phyloP scores from a whole-genome alignment of 352 stramenopile species.

The Phytopythium aichiense region DNA sequence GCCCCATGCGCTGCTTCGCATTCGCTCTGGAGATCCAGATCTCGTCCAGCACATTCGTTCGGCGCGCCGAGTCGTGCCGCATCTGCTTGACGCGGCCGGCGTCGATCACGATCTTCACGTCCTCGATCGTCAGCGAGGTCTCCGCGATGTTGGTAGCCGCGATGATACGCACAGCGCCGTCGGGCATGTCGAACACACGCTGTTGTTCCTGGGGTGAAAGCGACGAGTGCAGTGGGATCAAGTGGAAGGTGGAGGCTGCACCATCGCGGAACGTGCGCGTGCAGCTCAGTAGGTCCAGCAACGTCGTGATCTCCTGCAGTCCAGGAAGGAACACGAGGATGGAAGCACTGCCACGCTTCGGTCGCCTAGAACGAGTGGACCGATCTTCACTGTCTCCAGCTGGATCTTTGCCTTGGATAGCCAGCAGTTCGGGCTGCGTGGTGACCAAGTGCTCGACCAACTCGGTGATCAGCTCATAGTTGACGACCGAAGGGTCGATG shows the following conservation, averaged over 20 bases:
- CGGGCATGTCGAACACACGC: conserved; percentile 83
- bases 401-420: conserved; percentile 4
- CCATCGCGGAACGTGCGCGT: conserved; percentile 44
- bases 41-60: conserved; percentile 88
- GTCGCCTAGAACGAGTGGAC: background rate
- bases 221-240: conserved; percentile 93
- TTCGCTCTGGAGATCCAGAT: conserved; percentile 90
- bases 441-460: conserved; percentile 78
- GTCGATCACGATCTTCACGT: conserved; percentile 96
- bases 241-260: conserved; percentile 31
- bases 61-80: conserved; percentile 69
- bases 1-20: conserved; percentile 85
- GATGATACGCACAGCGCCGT: conserved; percentile 89
- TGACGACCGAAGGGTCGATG: conserved; percentile 90
- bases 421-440: conserved; percentile 43
- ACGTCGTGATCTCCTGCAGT: conserved; percentile 90
- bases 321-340: conserved; percentile 97
- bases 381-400: background rate
- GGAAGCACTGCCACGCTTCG: conserved; percentile 39
- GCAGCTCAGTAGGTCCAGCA: conserved; percentile 68
- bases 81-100: conserved; percentile 93
- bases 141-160: conserved; percentile 97
- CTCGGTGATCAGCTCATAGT: conserved; percentile 92
- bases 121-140: conserved; percentile 95
- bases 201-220: conserved; percentile 93